Base-by-base conservation (phyloP, 2,329 filamentous ascomycete genomes). In the Helicocarpus griseus region DNA sequence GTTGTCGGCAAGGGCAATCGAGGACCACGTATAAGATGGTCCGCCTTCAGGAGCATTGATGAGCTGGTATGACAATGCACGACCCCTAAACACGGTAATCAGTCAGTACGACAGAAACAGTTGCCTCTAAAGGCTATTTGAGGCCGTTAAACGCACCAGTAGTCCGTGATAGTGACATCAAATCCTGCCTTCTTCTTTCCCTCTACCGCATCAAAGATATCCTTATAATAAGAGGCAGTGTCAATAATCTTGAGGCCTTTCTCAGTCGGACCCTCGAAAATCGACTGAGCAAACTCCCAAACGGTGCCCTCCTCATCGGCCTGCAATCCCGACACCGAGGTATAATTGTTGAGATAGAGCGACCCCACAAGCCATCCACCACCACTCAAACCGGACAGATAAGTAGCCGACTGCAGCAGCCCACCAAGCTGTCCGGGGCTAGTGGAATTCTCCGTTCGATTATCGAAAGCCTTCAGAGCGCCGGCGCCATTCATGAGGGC, bases 361-460 rank as follows among this genome's bases (percentile, higher is more conserved):
- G 85, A 88, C n/a, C 87, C 87, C 4, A 94, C 79, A 17, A 94
- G 74, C 89, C 89, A 95, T 48, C 83, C 81, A 50, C 89, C 89
- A 28, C 89, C 89, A 6, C 87, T 91, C 2, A 95, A 74, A 7
- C 87, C 89, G 2, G 87, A 77, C 11, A 94, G 66, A 63, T 95
- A 95, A 0, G 88, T 95, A 0, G 87, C 70, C 2, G 85, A 78
- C 71, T 95, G 89, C 55, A 95, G 73, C 56, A 95, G 70, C 3
- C 89, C 89, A 48, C 89, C 87, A 22, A 95, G 74, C 45, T 89
- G 85, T 3, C 87, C 87, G 3, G 70, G 61, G 6, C 61, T 69
- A 0, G 80, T 85, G 2, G 82, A 74, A 51, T 80, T 79, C 0
- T 74, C 65, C 0, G 86, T 89, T 19, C 89, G 80, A 59, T 70